phyloP scores from a whole-genome alignment of 1,284 basidiomycete genomes.

The Somion occarium region DNA sequence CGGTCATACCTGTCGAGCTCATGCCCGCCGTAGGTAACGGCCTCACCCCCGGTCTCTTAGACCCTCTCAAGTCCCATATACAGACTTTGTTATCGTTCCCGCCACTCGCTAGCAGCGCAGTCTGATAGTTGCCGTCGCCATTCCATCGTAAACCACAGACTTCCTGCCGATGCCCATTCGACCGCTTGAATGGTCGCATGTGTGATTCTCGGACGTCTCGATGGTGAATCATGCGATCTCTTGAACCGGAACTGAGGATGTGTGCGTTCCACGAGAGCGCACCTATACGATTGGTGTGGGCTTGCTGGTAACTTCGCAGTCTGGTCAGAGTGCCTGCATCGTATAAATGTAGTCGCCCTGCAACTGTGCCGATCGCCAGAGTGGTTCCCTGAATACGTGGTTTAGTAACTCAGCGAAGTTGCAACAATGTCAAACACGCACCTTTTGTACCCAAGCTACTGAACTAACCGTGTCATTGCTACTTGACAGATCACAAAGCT shows the following conservation, averaged over 20 bases:
- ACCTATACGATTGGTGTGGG: conserved; percentile 88
- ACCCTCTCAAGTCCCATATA: conserved; percentile 85
- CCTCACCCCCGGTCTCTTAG: conserved; percentile 37
- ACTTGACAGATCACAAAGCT: conserved; percentile 79
- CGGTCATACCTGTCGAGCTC: not conserved
- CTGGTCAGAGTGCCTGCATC: conserved; percentile 81
- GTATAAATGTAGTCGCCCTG: conserved; percentile 89
- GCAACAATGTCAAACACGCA: conserved; percentile 26
- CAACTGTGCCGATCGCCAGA: conserved; percentile 88
- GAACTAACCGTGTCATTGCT: conserved; percentile 74
- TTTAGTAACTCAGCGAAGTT: not conserved
- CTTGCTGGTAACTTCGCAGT: conserved; percentile 83
- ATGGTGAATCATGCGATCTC: conserved; percentile 89
- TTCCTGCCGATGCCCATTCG: conserved; percentile 88
- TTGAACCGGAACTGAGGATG: conserved; percentile 86
- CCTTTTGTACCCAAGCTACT: conserved; percentile 90
- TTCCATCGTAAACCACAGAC: conserved; percentile 98
- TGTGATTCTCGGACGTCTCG: conserved; percentile 82
- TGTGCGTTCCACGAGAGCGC: conserved; percentile 92
- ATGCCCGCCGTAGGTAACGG: conserved; percentile 18
- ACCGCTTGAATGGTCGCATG: conserved; percentile 70
- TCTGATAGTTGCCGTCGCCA: conserved; percentile 41
- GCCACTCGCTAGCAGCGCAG: conserved; percentile 73
- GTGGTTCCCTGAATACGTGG: conserved; percentile 61
- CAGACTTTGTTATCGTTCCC: conserved; percentile 99